A percentile compares a stretch with the other conserved stretches of the same genome.
phyloP scores from a whole-genome alignment of 2,329 filamentous ascomycete species.

The Trichoderma atroviride region DNA sequence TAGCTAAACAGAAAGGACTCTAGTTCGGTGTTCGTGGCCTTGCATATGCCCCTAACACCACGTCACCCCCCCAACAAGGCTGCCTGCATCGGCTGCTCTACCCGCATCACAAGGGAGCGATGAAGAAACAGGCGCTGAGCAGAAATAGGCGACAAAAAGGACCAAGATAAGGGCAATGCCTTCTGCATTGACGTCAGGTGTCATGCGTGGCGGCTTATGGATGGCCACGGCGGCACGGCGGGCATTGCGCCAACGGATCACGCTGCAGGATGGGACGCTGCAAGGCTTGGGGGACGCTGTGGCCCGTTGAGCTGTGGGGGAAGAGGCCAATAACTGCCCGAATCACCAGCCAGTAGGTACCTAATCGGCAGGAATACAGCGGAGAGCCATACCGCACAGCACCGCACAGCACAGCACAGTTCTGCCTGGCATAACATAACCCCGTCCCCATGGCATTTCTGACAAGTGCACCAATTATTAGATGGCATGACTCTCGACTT shows the following conservation, averaged over 20 bases:
- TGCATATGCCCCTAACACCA: constrained; percentile 3
- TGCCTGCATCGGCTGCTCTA: constrained; percentile 2
- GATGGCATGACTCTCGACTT: constrained; percentile 6
- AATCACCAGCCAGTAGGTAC: not conserved
- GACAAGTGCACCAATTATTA: not conserved
- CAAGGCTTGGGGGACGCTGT: constrained; percentile 4
- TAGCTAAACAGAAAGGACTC: not conserved
- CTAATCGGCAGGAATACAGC: not conserved
- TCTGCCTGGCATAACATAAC: not conserved
- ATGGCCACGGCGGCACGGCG: constrained; percentile 24
- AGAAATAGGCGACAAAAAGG: not conserved
- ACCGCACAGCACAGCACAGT: no score
- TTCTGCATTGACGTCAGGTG: constrained; percentile 22
- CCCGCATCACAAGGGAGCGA: constrained; percentile 20
- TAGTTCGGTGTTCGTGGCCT: not conserved
- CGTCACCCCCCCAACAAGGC: constrained; percentile 16
- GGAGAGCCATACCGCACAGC: not conserved
- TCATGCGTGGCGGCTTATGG: constrained; percentile 26
- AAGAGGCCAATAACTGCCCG: not conserved
- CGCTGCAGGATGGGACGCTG: constrained; percentile 19
- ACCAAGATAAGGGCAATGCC: constrained; percentile 6
- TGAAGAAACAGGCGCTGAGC: not conserved
- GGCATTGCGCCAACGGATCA: constrained; percentile 22
- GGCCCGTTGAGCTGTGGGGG: constrained; percentile 9
- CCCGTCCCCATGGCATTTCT: not conserved